phyloP scores from a whole-genome alignment of 2,329 filamentous ascomycete genomes.

The Pestalotiopsis sp. region DNA sequence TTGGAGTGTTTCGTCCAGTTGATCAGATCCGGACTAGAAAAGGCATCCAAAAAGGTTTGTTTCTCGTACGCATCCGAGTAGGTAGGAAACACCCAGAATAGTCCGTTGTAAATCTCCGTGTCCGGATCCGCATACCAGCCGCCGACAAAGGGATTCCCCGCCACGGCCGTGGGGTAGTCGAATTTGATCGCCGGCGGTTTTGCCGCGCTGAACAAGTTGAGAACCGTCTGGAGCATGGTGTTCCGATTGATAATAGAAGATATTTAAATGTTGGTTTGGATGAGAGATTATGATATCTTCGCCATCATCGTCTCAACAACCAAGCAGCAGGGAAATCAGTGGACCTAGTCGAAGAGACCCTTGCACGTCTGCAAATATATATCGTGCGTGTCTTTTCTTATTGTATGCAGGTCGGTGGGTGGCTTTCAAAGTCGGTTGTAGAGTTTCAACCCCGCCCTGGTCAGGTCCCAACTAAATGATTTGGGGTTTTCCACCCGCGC shows the following conservation, averaged over 20 bases:
- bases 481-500: too few species aligned
- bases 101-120: slow-evolving; percentile 44
- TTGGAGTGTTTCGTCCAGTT: slow-evolving; percentile 49
- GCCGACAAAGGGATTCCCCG: slow-evolving; percentile 49
- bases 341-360: neutral
- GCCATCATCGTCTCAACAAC: neutral
- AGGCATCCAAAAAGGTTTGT: slow-evolving; percentile 53
- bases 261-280: neutral
- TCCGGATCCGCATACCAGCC: slow-evolving; percentile 56
- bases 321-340: neutral
- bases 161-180: slow-evolving; percentile 41
- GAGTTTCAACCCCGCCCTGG: neutral
- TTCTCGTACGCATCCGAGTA: slow-evolving; percentile 44
- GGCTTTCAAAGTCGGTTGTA: neutral
- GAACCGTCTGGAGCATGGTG: slow-evolving; percentile 1
- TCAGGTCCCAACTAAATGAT: neutral
- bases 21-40: slow-evolving; percentile 50
- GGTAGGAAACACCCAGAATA: slow-evolving; percentile 53
- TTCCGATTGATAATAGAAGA: neutral
- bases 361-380: neutral
- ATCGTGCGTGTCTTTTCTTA: neutral
- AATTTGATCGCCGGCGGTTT: slow-evolving; percentile 15
- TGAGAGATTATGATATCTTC: neutral
- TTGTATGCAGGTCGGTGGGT: neutral
- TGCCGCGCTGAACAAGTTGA: neutral